Base-by-base conservation (phyloP, 2,329 filamentous ascomycete genomes). In the Beauveria brongniartii region DNA sequence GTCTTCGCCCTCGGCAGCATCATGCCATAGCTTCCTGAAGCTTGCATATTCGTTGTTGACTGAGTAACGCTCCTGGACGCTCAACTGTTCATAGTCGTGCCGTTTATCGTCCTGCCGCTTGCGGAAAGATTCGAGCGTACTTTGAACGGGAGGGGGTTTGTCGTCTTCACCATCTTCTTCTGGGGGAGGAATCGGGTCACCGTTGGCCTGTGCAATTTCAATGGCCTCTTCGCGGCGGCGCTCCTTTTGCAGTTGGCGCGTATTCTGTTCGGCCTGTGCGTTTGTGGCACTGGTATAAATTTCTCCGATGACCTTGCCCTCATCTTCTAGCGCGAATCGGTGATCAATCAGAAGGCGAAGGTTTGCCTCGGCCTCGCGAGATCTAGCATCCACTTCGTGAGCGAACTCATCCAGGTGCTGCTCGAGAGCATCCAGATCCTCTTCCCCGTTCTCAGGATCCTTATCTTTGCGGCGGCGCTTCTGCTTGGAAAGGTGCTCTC, bases 11-110 rank as follows among this genome's bases (percentile, higher is more conserved):
- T 79, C 76, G 44, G 77, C 70, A 5, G 80, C 78, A 63, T 82
- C 79, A 69, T 85, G 82, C 80, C 81, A 82, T 26, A 79, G 70
- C 66, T 79, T 79, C 69, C 83, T 84, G 76, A 86, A 85, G n/a
- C 73, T 71, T 61, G 79, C 77, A 67, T 86, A 86, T 66, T 84
- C 80, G 68, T 85, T 85, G 70, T 85, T 77, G 14, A 75, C 65
- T 5, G 76, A 81, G 67, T 85, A 86, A 28, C 79, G 78, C 64
- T 80, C 70, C 62, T 80, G 70, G 52, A 74, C 67, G 41, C 67
- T 72, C 65, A 80, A 70, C 1, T 66, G 64, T 0, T 69, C 70
- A 67, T 84, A 84, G 46, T 78, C 76, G 12, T 66, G 67, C 0
- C 70, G 67, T 59, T 78, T 78, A 40, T 70, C 64, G 34, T 71